Evolutionary conservation across 495 filamentous ascomycete genomes (phyloP).

Genomic region (Penicillium samsonianum): DNA sequence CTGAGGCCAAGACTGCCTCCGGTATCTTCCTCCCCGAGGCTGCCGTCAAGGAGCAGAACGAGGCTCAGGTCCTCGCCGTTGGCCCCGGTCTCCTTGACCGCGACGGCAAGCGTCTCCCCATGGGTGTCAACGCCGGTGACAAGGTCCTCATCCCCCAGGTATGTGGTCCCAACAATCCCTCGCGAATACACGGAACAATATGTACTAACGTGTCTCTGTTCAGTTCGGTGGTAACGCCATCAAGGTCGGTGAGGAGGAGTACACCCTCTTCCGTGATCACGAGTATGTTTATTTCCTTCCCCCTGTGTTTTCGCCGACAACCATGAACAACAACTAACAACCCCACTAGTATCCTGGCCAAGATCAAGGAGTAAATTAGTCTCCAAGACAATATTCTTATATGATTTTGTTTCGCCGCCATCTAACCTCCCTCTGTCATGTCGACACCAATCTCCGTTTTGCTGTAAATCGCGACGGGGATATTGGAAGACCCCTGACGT

Average conservation of each 20-base stretch:
- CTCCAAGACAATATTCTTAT: conserved; percentile 12
- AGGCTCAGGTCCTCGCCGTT: conserved; percentile 92
- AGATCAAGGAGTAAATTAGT: conserved; percentile 77
- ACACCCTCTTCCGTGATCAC: conserved; percentile 90
- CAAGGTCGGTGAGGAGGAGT: conserved; percentile 97
- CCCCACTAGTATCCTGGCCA: conserved; percentile 68
- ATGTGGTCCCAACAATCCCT: conserved; percentile 34
- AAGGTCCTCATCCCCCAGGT: conserved; percentile 97
- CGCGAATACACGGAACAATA: background rate
- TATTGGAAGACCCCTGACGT: conserved; percentile 20
- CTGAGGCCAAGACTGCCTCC: conserved; percentile 90
- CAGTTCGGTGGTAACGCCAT: conserved; percentile 94
- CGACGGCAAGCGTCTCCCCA: conserved; percentile 81
- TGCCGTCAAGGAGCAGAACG: conserved; percentile 96
- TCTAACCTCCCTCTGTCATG: conserved; percentile 12
- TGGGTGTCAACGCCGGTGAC: conserved; percentile 81
- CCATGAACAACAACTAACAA: conserved; percentile 31
- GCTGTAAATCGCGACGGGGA: conserved; percentile 20
- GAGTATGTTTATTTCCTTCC: conserved; percentile 65
- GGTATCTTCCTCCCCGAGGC: conserved; percentile 98
- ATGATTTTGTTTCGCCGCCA: conserved; percentile 24
- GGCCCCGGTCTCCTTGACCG: conserved; percentile 84
- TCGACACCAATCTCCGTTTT: background rate
- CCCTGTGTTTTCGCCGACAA: background rate
- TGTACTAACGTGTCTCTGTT: conserved; percentile 11